A percentile compares a stretch with the other conserved stretches of the same genome.
Conservation (phyloP, 345 rosid species). For the Eucalyptus pauciflora region DNA sequence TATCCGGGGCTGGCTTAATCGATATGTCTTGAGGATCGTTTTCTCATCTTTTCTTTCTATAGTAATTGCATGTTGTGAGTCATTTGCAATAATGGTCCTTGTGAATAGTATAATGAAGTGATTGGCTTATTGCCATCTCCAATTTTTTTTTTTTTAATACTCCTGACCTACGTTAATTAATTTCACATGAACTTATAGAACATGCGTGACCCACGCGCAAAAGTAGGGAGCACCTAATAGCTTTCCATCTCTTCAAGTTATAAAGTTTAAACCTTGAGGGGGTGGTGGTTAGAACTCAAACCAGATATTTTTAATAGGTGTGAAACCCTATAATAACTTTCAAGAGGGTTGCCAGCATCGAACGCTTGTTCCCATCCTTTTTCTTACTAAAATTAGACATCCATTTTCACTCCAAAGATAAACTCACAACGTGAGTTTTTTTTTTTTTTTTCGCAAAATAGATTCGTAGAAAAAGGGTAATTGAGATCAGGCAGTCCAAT, state of each 20-base stretch:
- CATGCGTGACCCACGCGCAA: fast-evolving
- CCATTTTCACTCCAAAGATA: neutral
- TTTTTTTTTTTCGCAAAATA: fast-evolving
- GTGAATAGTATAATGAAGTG: neutral
- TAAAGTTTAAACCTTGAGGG: neutral
- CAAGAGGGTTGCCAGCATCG: neutral
- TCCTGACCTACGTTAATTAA: too few relatives aligned
- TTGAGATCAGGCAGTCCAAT: neutral
- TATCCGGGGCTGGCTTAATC: too few relatives aligned
- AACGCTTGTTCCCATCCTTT: neutral
- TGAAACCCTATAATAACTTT: neutral
- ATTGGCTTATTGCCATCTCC: too few relatives aligned
- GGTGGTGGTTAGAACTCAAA: neutral
- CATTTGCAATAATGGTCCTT: neutral
- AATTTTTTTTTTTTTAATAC: too few relatives aligned
- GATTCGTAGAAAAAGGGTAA: fast-evolving
- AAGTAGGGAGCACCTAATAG: neutral
- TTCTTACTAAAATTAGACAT: neutral
- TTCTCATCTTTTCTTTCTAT: neutral
- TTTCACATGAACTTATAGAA: neutral
- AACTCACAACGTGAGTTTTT: fast-evolving
- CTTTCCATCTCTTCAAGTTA: neutral
- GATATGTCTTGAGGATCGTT: fast-evolving
- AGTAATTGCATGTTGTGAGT: neutral
- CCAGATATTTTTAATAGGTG: neutral